These are phyloP conservation scores for Oemleria cerasiformis DNA, from an alignment of 306 rosid genomes.

Conservation along the genomic window DNA sequence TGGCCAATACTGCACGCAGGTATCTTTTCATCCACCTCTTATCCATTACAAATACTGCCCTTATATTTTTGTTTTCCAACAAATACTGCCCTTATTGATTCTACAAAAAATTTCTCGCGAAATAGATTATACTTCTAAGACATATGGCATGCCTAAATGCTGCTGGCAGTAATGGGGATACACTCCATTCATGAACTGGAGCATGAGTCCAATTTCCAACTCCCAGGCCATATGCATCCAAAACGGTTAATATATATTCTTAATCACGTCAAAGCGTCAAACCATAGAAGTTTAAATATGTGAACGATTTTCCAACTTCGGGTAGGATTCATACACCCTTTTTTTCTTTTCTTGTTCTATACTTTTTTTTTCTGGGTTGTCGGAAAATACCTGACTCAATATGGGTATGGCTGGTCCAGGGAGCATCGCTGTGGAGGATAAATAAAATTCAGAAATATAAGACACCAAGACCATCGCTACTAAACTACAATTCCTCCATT, in stretches of 20 bases:
- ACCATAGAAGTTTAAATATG: not conserved
- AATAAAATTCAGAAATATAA: constrained; percentile 42
- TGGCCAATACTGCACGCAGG: not conserved
- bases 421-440: constrained; percentile 77
- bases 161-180: not conserved
- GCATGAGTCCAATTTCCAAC: not conserved
- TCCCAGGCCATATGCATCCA: not conserved
- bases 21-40: not conserved
- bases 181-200: not conserved
- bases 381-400: constrained; percentile 72
- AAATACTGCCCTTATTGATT: not conserved
- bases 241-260: not conserved
- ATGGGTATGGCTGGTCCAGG: constrained; percentile 97
- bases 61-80: no score
- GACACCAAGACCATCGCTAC: constrained; percentile 14
- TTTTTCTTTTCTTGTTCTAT: not conserved
- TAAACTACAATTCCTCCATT: not conserved
- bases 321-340: not conserved
- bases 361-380: not conserved
- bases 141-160: not conserved
- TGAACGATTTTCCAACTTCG: not conserved
- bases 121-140: not conserved
- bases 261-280: not conserved
- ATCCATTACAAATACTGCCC: not conserved
- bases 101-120: not conserved